A percentile compares a stretch with the other conserved stretches of the same genome.
These are phyloP conservation scores for Leccinum olivaceopallidum DNA, from an alignment of 768 basidiomycete species.

Conservation along the genomic window DNA sequence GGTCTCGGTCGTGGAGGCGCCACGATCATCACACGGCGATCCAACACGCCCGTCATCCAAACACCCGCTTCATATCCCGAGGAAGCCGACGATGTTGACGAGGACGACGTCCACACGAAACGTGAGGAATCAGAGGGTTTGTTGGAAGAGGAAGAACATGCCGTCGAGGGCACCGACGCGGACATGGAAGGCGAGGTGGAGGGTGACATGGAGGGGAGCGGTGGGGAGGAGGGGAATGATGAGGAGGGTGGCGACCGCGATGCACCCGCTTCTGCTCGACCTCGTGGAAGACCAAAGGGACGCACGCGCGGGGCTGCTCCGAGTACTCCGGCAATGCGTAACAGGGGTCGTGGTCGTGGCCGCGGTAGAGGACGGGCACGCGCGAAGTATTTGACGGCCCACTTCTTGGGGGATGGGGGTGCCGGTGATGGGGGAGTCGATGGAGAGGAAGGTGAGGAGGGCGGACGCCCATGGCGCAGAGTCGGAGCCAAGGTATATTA, in stretches of 20 bases:
- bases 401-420: conserved; percentile 15
- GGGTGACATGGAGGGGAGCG: conserved; percentile 34
- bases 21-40: conserved; percentile 28
- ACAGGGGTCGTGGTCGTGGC: conserved; percentile 38
- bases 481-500: conserved; percentile 74
- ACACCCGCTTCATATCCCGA: conserved; percentile 21
- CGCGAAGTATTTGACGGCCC: conserved; percentile 32
- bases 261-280: conserved; percentile 31
- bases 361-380: conserved; percentile 44
- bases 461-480: conserved; percentile 68
- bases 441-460: conserved; percentile 39
- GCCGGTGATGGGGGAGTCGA: conserved; percentile 44
- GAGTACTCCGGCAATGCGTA: conserved; percentile 33
- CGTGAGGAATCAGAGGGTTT: conserved; percentile 33
- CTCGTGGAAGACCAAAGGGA: conserved; percentile 41
- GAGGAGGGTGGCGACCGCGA: conserved; percentile 38
- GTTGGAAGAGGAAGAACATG: conserved; percentile 34
- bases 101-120: conserved; percentile 29
- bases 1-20: conserved; percentile 31
- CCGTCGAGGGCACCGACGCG: conserved; percentile 26
- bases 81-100: conserved; percentile 24
- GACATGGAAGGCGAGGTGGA: conserved; percentile 31
- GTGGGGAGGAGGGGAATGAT: conserved; percentile 30
- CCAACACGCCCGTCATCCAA: conserved; percentile 22
- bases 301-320: conserved; percentile 35